Evolutionary conservation across 2,329 filamentous ascomycete species (phyloP).

Genomic region (Diaporthe australafricana): DNA sequence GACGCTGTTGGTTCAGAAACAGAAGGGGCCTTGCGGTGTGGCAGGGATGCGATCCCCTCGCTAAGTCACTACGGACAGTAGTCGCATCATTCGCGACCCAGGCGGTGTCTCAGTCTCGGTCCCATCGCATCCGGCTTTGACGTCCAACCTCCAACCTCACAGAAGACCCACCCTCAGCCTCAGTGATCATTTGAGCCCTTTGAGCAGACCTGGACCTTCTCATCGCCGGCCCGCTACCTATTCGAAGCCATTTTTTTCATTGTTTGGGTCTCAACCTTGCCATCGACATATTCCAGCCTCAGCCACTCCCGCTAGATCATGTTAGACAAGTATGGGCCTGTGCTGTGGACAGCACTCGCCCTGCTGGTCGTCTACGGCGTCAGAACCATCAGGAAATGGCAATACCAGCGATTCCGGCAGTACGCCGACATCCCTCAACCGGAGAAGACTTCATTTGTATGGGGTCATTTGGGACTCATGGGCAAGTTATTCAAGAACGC

Average conservation of each 20-base stretch:
- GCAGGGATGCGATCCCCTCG: not conserved
- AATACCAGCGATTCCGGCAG: constrained; percentile 29
- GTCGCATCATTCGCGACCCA: not conserved
- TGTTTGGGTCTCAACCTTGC: not conserved
- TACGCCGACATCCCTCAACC: constrained; percentile 30
- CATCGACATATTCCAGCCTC: not conserved
- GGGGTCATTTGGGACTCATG: constrained; percentile 32
- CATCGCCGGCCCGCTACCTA: not conserved
- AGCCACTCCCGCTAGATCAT: not conserved
- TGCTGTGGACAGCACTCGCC: constrained; percentile 32
- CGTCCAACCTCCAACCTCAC: not conserved
- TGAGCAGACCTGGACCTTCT: not conserved
- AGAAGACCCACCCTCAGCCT: not conserved
- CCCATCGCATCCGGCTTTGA: not conserved
- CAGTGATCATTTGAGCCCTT: not conserved
- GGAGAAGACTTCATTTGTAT: constrained; percentile 26
- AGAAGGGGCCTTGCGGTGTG: not conserved
- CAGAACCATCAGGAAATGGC: constrained; percentile 28
- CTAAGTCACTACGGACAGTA: not conserved
- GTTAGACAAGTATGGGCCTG: constrained; percentile 21
- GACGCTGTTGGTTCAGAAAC: not conserved
- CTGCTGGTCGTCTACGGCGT: constrained; percentile 21
- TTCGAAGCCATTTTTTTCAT: not conserved
- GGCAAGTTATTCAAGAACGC: constrained; percentile 6
- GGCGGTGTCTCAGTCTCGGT: constrained; percentile 2